phyloP scores from a whole-genome alignment of 495 filamentous ascomycete genomes.

The Venustampulla echinocandica region DNA sequence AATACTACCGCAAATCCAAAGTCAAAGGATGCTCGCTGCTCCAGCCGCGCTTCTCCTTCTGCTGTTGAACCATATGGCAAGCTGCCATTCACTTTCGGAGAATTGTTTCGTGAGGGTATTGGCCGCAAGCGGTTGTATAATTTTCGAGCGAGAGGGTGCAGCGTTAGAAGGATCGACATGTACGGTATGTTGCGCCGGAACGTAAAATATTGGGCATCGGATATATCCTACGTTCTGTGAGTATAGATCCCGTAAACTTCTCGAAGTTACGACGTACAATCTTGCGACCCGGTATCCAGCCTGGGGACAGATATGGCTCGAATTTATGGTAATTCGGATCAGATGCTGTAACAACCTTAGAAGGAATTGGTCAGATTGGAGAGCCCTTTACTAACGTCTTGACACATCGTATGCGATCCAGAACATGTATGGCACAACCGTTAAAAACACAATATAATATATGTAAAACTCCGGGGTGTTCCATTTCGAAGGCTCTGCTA shows the following conservation, averaged over 20 bases:
- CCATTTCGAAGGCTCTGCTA: constrained; percentile 61
- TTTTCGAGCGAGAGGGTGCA: constrained; percentile 72
- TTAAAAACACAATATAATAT: constrained; percentile 65
- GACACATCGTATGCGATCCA: constrained; percentile 79
- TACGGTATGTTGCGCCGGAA: constrained; percentile 85
- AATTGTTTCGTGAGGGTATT: constrained; percentile 5
- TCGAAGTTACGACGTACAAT: constrained; percentile 57
- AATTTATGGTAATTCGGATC: constrained; percentile 76
- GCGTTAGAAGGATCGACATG: constrained; percentile 56
- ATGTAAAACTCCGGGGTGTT: constrained; percentile 75
- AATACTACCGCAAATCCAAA: constrained; percentile 73
- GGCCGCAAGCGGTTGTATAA: constrained; percentile 45
- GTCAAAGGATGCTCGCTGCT: constrained; percentile 79
- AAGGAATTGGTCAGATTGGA: background rate
- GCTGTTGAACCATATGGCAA: constrained; percentile 30
- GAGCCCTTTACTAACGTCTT: constrained; percentile 47
- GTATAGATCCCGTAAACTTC: background rate
- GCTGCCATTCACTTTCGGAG: constrained; percentile 11
- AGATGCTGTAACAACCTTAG: constrained; percentile 51
- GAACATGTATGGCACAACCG: constrained; percentile 80
- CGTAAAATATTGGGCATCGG: constrained; percentile 77
- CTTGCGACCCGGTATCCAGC: constrained; percentile 93
- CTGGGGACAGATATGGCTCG: constrained; percentile 58
- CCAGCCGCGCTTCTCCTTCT: constrained; percentile 56
- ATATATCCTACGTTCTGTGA: constrained; percentile 58